These are phyloP conservation scores for Tothia fuscella DNA, from an alignment of 2,329 filamentous ascomycete genomes.

Conservation along the genomic window DNA sequence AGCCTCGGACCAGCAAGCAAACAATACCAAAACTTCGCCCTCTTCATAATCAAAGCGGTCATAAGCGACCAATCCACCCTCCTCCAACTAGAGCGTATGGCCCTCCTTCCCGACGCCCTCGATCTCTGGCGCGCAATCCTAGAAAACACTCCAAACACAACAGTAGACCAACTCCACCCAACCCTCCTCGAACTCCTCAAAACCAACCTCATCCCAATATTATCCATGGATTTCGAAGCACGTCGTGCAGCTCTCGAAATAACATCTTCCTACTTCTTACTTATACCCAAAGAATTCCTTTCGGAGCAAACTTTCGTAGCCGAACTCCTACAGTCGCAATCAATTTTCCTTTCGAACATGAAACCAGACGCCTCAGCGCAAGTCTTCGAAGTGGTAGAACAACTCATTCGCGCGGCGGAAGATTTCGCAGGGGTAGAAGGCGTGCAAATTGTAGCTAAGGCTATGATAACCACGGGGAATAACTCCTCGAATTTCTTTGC, in stretches of 20 bases:
- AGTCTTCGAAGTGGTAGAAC: conserved; percentile 34
- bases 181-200: conserved; percentile 30
- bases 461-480: conserved; percentile 4
- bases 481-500: conserved; percentile 42
- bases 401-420: conserved; percentile 39
- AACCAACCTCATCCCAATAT: conserved; percentile 34
- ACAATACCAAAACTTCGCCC: conserved; percentile 13
- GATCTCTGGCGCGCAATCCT: conserved; percentile 79
- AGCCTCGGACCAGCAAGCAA: conserved; percentile 51
- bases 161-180: conserved; percentile 24
- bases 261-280: conserved; percentile 36
- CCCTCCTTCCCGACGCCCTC: conserved; percentile 82
- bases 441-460: conserved; percentile 25
- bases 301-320: conserved; percentile 27
- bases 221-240: conserved; percentile 36
- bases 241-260: conserved; percentile 38
- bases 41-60: conserved; percentile 60
- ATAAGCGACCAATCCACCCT: conserved; percentile 43
- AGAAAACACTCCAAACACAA: conserved; percentile 39
- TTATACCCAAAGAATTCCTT: conserved; percentile 35
- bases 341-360: conserved; percentile 33
- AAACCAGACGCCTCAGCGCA: conserved; percentile 36
- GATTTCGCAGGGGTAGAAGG: conserved; percentile 38
- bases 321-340: conserved; percentile 26
- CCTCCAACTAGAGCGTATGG: conserved; percentile 50